A percentile compares a stretch with the other conserved stretches of the same genome.
These are phyloP conservation scores for Strobilomyces dryophilus DNA, from an alignment of 768 basidiomycete species.

Conservation along the genomic window DNA sequence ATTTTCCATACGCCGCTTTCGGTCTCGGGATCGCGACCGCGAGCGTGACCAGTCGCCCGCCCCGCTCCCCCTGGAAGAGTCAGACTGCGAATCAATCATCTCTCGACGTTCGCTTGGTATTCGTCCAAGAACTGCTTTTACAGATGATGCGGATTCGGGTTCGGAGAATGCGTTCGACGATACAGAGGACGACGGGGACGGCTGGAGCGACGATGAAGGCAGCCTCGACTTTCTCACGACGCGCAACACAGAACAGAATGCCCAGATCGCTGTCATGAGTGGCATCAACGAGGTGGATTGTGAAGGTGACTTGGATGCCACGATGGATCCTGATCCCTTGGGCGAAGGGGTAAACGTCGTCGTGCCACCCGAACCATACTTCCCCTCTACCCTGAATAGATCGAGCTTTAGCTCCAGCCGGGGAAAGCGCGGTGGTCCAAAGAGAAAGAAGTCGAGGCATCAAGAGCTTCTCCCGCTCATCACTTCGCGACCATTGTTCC, in stretches of 20 bases:
- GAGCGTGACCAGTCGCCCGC: constrained; percentile 50
- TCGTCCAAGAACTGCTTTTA: constrained; percentile 60
- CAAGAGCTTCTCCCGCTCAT: constrained; percentile 61
- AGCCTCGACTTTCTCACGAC: constrained; percentile 78
- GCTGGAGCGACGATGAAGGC: constrained; percentile 53
- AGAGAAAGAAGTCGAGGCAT: constrained; percentile 57
- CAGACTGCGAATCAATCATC: constrained; percentile 43
- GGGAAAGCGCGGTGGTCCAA: constrained; percentile 35
- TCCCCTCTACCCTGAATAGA: constrained; percentile 67
- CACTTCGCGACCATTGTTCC: constrained; percentile 79
- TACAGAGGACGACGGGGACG: constrained; percentile 54
- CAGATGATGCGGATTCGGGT: constrained; percentile 57
- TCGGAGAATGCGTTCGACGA: constrained; percentile 52
- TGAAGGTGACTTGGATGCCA: constrained; percentile 49
- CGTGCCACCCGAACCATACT: constrained; percentile 79
- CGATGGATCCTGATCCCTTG: constrained; percentile 71
- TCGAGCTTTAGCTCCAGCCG: constrained; percentile 35
- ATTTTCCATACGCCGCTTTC: constrained; percentile 68
- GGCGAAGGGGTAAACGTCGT: constrained; percentile 93
- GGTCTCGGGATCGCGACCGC: constrained; percentile 50
- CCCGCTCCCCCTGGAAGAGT: constrained; percentile 52
- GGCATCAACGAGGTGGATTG: constrained; percentile 31
- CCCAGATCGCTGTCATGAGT: constrained; percentile 40
- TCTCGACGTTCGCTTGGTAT: constrained; percentile 36
- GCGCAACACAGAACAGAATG: constrained; percentile 84